These are phyloP conservation scores for Lojkania enalia DNA, from an alignment of 2,329 filamentous ascomycete genomes.

Conservation along the genomic window DNA sequence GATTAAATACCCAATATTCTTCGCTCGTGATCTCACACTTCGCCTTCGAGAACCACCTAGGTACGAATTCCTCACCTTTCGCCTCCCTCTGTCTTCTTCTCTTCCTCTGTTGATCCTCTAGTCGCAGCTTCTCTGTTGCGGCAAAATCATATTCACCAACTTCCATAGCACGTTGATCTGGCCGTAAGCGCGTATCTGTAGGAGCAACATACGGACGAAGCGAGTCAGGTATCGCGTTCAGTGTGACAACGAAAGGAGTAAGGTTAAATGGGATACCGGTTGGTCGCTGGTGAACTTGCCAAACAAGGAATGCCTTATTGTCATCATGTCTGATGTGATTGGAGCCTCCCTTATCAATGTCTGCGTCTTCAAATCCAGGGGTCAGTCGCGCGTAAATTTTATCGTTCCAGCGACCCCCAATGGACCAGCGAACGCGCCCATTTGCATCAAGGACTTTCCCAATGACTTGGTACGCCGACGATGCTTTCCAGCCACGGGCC, in stretches of 20 bases:
- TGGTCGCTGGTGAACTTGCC: conserved; percentile 84
- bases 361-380: conserved; percentile 82
- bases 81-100: conserved; percentile 73
- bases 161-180: conserved; percentile 97
- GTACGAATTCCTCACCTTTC: conserved; percentile 77
- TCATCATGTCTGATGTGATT: conserved; percentile 58
- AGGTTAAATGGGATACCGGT: conserved; percentile 92
- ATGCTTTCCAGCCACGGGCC: conserved; percentile 91
- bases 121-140: conserved; percentile 87
- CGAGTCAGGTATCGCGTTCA: conserved; percentile 90
- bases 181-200: conserved; percentile 88
- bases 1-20: conserved; percentile 86
- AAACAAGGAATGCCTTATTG: conserved; percentile 82
- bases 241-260: conserved; percentile 90
- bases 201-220: conserved; percentile 78
- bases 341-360: conserved; percentile 50
- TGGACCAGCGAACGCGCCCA: conserved; percentile 82
- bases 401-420: conserved; percentile 96
- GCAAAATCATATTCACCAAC: conserved; percentile 96
- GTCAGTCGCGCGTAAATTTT: conserved; percentile 93
- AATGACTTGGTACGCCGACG: conserved; percentile 83
- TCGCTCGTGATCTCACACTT: conserved; percentile 81
- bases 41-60: conserved; percentile 81
- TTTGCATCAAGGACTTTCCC: conserved; percentile 81
- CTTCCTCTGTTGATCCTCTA: conserved; percentile 88